Evolutionary conservation across 768 basidiomycete genomes (phyloP), one percentile per base, ranked within the genome.

Genomic region (Auricularia cornea): DNA sequence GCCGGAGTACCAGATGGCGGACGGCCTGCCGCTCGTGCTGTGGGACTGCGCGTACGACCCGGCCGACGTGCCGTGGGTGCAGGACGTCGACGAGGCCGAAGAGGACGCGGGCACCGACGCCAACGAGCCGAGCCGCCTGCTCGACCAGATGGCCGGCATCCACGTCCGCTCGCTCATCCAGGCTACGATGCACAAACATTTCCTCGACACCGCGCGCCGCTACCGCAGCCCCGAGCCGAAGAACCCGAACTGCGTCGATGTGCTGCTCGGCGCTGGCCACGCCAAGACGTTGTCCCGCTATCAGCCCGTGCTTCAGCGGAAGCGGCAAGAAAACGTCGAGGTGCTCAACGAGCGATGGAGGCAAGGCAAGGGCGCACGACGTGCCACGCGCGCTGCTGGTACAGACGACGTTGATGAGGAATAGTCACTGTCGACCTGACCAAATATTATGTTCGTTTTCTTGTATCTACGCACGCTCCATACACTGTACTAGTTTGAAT

Each of bases 1-100:
- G 72, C 96, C 96, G 2, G 84, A 85, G 59, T 98, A 98, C 72
- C 87, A 90, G 68, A 98, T 98, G 91, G 94, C 94, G 6, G 90
- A 95, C 67, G 88, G 84, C 1, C 79, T 97, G 0, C 95, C 96
- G 1, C 83, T 99, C 41, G 83, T 98, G 74, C 84, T 98, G 16
- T 96, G 94, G 90, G 87, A 92, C 29, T 95, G 94, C 70, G 84
- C 79, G 1, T 98, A 92, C 73, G 75, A 80, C 33, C 81, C 82
- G 30, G 77, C 76, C 20, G 84, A 85, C 41, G 79, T 95, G 8
- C 76, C 79, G 61, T 98, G 96, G 95, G 82, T 84, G 60, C 84
- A 81, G 3, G 83, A 83, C 26, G 76, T 74, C 3, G 76, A 80
- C 31, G 79, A 77, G 48, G 72, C n/a, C n/a, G n/a, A 73, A 10